phyloP scores from a whole-genome alignment of 2,329 filamentous ascomycete species.

The Ascochyta clinopodiicola region DNA sequence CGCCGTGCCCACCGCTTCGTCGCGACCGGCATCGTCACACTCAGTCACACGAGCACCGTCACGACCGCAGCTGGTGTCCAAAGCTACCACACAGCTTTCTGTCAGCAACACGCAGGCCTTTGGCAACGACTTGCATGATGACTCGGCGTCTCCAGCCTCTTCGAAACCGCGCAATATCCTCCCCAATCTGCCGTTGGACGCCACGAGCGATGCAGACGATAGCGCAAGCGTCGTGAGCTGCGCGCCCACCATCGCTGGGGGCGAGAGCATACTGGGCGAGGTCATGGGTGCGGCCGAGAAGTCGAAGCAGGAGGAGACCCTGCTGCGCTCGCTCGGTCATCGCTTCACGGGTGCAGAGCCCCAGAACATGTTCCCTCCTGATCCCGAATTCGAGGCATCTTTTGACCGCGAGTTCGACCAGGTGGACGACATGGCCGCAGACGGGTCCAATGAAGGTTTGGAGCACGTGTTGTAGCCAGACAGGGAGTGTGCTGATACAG shows the following conservation, averaged over 20 bases:
- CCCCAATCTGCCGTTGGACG: constrained; percentile 50
- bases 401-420: constrained; percentile 82
- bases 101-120: constrained; percentile 78
- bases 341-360: constrained; percentile 62
- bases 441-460: constrained; percentile 66
- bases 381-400: constrained; percentile 61
- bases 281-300: constrained; percentile 69
- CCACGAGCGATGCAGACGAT: constrained; percentile 66
- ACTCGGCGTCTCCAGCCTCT: constrained; percentile 34
- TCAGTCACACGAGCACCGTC: constrained; percentile 47
- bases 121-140: constrained; percentile 58
- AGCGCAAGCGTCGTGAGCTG: constrained; percentile 71
- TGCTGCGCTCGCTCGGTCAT: constrained; percentile 71
- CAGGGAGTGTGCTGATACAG: constrained; percentile 36
- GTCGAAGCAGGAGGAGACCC: constrained; percentile 66
- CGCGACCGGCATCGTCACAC: constrained; percentile 49
- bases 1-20: constrained; percentile 39
- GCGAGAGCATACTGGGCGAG: constrained; percentile 80
- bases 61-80: constrained; percentile 59
- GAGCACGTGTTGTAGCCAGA: constrained; percentile 41
- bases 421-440: constrained; percentile 65
- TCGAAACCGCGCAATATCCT: constrained; percentile 50
- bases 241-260: constrained; percentile 67
- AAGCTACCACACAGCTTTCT: constrained; percentile 84
- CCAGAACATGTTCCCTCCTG: constrained; percentile 58